Base-by-base conservation (phyloP, 257 asterid species). In the Capsicum chinense region DNA sequence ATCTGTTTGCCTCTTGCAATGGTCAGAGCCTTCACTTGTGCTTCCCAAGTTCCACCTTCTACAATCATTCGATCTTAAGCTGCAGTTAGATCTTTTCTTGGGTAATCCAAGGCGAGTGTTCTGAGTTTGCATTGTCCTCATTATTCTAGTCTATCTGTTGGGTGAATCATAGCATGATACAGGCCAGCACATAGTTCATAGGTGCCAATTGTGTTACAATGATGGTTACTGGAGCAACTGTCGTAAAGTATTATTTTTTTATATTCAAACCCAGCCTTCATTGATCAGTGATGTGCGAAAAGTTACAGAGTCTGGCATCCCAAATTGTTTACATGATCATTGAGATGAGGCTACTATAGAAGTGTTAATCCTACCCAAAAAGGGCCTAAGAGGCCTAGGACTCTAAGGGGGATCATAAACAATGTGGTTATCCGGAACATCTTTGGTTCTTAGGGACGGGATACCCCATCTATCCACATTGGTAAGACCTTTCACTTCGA, bases 1-100 rank as follows among this genome's bases (percentile, higher is more conserved):
- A 74, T 48, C 60, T 74, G 81, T 14, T 74, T 50, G 19, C 44
- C 62, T 74, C 21, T 19, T 73, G n/a, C 59, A 73, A 47, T 19
- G 57, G 80, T 64, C 26, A 11, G 70, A 50, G 81, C 62, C 62
- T 50, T 74, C 62, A 74, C 47, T 74, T 74, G 47, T 74, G 59
- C 13, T 21, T 50, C 81, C 81, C 81, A 74, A 21, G 47, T 74
- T 74, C 81, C 60, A 21, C 81, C 62, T 47, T 71, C 6, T 50
- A 50, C 50, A 62, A 21, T 74, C 62, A 21, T 74, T 54, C 9
- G 19, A 74, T 50, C 47, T 12, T 13, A 74, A 74, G 19, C n/a
- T 50, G 80, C 80, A 12, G 42, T 69, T 39, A 4, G 33, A 39
- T 39, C 19, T 15, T 69, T 37, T 37, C 78, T 69, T 16, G 76